Base-by-base conservation (phyloP, 73 alveolate genomes). In the Paramecium biaurelia region DNA sequence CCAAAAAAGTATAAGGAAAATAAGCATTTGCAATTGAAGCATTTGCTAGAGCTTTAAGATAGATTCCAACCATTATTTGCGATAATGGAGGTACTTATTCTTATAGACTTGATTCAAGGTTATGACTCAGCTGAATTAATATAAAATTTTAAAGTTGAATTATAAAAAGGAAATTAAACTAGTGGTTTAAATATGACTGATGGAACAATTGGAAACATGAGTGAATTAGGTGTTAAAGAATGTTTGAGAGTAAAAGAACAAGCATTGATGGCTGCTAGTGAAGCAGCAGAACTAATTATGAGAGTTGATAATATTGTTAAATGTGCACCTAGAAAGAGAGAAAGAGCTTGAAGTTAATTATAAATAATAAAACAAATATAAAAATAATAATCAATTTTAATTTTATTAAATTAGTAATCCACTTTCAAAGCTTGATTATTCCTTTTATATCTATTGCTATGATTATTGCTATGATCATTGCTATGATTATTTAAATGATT, bases 271-370 rank as follows among this genome's bases (percentile, higher is more conserved):
- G 88, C 99, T 35, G 99, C 99, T 21, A 93, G 98, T 37, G 99
- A 98, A 96, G 99, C 99, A 6, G 99, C 99, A 43, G 99, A 98
- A 95, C 87, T 97, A 93, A 98, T 98, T 59, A 95, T 98, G 85
- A 98, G 99, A 96, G 99, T 98, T 24, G 99, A 98, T 89, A 97
- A 96, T 92, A 98, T 97, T 79, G 96, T 98, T 56, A 98, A 95
- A 92, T 96, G 98, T 76, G 99, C 99, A 28, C 99, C 99, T 38
- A 98, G 99, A 94, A 92, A 93, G 76, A 97, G 99, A 96, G 98
- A 95, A 20, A 76, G 95, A 85, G 92, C 93, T 89, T 95, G 95
- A 93, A 47, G 15, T 20, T 63, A 53, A 53, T 3, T 53, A 53
- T 53, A 53, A 53, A 45, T 45, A 53, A 53, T 53, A n/a, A n/a